Conservation (phyloP, 352 stramenopile species). For the Aphanomyces invadans region DNA sequence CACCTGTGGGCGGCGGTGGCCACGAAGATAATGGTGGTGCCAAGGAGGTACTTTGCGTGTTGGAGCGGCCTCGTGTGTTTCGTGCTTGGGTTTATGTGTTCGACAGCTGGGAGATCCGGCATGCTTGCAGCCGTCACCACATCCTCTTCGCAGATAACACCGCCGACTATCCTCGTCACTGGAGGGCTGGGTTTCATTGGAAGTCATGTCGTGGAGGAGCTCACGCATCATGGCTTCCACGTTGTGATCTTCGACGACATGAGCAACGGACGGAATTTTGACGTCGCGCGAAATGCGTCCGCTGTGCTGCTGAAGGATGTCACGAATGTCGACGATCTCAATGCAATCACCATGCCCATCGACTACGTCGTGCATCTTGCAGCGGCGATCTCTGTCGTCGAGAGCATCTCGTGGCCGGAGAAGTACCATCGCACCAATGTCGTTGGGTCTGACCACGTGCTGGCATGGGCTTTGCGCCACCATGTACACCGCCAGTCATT, state of each 20-base stretch:
- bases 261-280: conserved; percentile 85
- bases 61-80: background rate
- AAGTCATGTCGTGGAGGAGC: conserved; percentile 76
- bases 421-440: conserved; percentile 84
- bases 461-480: conserved; percentile 69
- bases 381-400: conserved; percentile 76
- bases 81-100: background rate
- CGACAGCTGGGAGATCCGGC: background rate
- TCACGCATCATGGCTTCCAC: conserved; percentile 67
- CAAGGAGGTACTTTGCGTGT: background rate
- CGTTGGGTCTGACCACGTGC: conserved; percentile 69
- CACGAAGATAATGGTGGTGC: background rate
- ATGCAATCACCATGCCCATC: conserved; percentile 70
- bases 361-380: conserved; percentile 80
- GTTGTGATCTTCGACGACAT: conserved; percentile 83
- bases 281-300: conserved; percentile 40
- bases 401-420: conserved; percentile 73
- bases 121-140: background rate
- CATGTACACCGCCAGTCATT: conserved; percentile 25
- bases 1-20: no score
- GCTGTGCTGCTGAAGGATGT: conserved; percentile 80
- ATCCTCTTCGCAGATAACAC: background rate
- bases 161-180: conserved; percentile 66
- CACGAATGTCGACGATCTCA: conserved; percentile 61
- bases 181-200: conserved; percentile 78